Base-by-base conservation (phyloP, 768 basidiomycete species). In the Podaxis sp. region DNA sequence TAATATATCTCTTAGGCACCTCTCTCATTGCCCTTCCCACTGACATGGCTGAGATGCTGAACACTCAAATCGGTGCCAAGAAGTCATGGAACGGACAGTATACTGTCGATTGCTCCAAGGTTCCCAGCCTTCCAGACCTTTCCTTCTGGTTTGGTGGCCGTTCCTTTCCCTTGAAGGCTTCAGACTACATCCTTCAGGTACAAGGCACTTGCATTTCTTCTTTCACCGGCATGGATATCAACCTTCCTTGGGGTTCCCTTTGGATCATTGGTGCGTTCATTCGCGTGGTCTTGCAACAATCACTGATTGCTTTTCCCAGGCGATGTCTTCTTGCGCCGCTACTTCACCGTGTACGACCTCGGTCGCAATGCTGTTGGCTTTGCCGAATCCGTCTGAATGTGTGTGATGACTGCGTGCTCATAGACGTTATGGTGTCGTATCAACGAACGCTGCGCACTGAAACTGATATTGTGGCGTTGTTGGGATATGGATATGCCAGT, bases 61-160 rank as follows among this genome's bases (percentile, higher is more conserved):
- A 99, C 77, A 80, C 90, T 36, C 88, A 91, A 74, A 97, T 99
- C 57, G 97, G 97, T 63, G 96, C 96, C 13, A 91, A 85, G 78
- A 93, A 89, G 71, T 86, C 89, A 1, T 98, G 96, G 96, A 97
- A 91, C 71, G 97, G 96, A 43, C 96, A 98, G 75, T 97, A 96
- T 72, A 86, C 86, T 25, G 80, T 99, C 64, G 93, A 95, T 66
- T 98, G 97, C 74, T 77, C 85, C 64, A 94, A 85, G 71, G 89
- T 98, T 65, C 80, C 92, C n/a, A 72, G 70, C 27, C 85, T 99
- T 41, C 97, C 97, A 9, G 88, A 91, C 2, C 80, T 99, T 58
- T 76, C 89, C 9, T 89, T 99, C 81, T 83, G 79, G 75, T 95
- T 99, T 67, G 83, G 81, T 64, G 93, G 92, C 73, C 86, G 89